These are phyloP conservation scores for Mucor mucedo DNA, from an alignment of 371 early-diverging fungal species.

Conservation along the genomic window DNA sequence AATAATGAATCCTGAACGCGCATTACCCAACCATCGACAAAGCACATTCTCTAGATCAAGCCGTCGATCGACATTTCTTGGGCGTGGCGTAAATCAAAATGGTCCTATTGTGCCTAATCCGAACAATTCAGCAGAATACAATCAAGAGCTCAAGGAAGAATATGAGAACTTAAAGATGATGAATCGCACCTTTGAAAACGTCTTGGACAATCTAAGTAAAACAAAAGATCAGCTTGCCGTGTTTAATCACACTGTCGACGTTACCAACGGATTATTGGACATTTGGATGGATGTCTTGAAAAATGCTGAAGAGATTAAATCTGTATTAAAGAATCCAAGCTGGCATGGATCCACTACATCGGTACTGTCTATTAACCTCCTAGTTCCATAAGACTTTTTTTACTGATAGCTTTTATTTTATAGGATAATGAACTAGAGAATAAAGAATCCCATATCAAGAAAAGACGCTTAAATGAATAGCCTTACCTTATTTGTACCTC, in stretches of 20 bases:
- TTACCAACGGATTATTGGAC: conserved; percentile 43
- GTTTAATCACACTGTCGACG: conserved; percentile 38
- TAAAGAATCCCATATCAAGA: not conserved
- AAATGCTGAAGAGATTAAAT: conserved; percentile 43
- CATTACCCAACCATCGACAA: conserved; percentile 6
- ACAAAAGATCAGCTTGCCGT: conserved; percentile 28
- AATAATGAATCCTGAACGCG: not conserved
- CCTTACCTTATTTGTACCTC: conserved; percentile 3
- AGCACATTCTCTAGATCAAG: conserved; percentile 4
- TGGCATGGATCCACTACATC: conserved; percentile 14
- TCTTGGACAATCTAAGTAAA: conserved; percentile 31
- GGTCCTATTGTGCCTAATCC: conserved; percentile 39
- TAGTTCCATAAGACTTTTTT: not conserved
- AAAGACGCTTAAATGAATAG: not conserved
- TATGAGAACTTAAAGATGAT: conserved; percentile 35
- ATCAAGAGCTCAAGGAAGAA: conserved; percentile 35
- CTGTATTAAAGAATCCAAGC: conserved; percentile 36
- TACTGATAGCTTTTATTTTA: not conserved
- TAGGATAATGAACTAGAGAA: not conserved
- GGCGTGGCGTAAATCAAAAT: conserved; percentile 2
- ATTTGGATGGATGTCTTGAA: conserved; percentile 42
- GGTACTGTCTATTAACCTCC: not conserved
- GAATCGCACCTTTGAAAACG: conserved; percentile 31
- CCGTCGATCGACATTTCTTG: conserved; percentile 21
- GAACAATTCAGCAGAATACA: conserved; percentile 32